Percentiles rank a stretch among this genome's conserved stretches.
phyloP scores from a whole-genome alignment of 768 basidiomycete species.

The Phaeolepiota aurea region DNA sequence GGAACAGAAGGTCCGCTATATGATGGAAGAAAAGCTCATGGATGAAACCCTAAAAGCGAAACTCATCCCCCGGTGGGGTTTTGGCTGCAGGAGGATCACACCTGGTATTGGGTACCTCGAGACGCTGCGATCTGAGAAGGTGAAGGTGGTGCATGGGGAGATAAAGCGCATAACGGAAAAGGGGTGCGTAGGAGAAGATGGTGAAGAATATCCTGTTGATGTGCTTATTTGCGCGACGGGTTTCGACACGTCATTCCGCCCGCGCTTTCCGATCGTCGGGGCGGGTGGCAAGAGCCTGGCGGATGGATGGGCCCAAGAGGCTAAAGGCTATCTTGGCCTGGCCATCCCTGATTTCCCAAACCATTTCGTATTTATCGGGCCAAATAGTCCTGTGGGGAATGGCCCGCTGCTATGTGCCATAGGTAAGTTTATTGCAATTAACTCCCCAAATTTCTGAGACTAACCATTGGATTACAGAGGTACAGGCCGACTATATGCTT shows the following conservation, averaged over 20 bases:
- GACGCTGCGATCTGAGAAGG: constrained; percentile 19
- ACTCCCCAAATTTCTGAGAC: not conserved
- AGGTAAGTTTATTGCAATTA: constrained; percentile 12
- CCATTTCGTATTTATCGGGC: constrained; percentile 22
- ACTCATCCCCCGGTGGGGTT: constrained; percentile 23
- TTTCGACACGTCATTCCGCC: constrained; percentile 23
- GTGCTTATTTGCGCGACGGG: constrained; percentile 30
- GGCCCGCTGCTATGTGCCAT: constrained; percentile 21
- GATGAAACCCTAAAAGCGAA: constrained; percentile 33
- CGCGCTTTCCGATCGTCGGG: constrained; percentile 24
- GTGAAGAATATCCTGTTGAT: constrained; percentile 22
- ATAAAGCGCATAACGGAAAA: constrained; percentile 18
- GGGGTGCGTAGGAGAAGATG: constrained; percentile 19
- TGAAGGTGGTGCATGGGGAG: constrained; percentile 19
- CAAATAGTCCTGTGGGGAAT: constrained; percentile 25
- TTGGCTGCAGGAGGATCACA: constrained; percentile 26
- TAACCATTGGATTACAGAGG: constrained; percentile 12
- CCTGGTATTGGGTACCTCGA: constrained; percentile 26
- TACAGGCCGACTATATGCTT: constrained; percentile 23
- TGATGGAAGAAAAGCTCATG: constrained; percentile 33
- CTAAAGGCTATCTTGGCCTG: constrained; percentile 21
- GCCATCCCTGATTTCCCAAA: constrained; percentile 24
- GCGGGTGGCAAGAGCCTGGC: constrained; percentile 14
- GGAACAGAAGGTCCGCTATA: constrained; percentile 14
- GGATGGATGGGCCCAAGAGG: constrained; percentile 23